These are phyloP conservation scores for Trichosanthes truncata DNA, from an alignment of 306 rosid species.

Conservation along the genomic window DNA sequence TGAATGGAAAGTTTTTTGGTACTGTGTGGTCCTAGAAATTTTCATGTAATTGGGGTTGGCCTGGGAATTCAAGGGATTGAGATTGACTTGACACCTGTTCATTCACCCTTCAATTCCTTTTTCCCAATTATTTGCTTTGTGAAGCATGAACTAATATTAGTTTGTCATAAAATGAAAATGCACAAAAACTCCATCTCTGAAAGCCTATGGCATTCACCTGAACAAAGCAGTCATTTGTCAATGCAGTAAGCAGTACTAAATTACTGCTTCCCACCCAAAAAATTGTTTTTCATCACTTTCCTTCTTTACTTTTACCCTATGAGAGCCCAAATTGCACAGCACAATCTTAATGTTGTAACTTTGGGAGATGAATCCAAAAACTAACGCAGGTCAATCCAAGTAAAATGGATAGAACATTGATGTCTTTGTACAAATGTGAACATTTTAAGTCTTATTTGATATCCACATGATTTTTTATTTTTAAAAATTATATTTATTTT, in stretches of 20 bases:
- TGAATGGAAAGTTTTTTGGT: too few species aligned
- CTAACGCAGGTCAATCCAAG: not conserved
- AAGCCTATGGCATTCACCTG: not conserved
- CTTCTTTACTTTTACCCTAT: not conserved
- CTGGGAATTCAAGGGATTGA: too few species aligned
- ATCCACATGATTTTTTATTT: too few species aligned
- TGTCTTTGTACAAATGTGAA: not conserved
- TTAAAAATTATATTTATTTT: too few species aligned
- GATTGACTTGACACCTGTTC: too few species aligned
- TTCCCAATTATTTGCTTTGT: not conserved
- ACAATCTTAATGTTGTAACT: not conserved
- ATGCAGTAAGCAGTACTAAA: too few species aligned
- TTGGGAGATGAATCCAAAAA: not conserved
- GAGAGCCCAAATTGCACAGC: not conserved
- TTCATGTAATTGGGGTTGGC: too few species aligned
- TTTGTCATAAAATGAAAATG: not conserved
- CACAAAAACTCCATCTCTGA: not conserved
- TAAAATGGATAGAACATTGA: not conserved
- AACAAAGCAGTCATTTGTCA: not conserved
- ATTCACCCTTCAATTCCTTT: not conserved
- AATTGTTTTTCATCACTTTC: not conserved
- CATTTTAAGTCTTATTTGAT: not conserved
- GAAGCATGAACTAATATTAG: not conserved
- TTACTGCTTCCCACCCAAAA: too few species aligned
- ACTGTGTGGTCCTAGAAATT: too few species aligned